Base-by-base conservation (phyloP, 805 yeast genomes). In the Candida golubevii region DNA sequence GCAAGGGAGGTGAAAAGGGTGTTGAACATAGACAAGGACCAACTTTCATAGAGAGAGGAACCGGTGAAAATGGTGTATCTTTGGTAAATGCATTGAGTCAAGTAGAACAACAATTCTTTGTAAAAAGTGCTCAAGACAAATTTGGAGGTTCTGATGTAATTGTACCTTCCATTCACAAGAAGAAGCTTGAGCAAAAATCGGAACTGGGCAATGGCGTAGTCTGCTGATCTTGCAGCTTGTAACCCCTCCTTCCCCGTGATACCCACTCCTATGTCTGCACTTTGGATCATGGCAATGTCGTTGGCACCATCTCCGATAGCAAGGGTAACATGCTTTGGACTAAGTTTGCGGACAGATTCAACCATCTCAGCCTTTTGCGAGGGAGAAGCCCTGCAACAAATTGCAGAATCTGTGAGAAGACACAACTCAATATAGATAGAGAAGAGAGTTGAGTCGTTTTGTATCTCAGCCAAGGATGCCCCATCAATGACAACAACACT, bases 241-340 rank as follows among this genome's bases (percentile, higher is more conserved):
- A 93, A 69, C 1, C 99, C 99, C 66, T 93, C 99, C 55, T 85
- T 86, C 32, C 99, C 99, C 1, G 98, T 90, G 42, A 93, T 93
- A 27, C 99, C 99, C 50, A 93, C 79, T 27, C 99, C 99, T 44
- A 93, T 88, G 64, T 93, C 98, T 0, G 99, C 99, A 58, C 95
- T 85, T 67, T 93, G 97, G 49, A 93, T 93, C 99, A 93, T 93
- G 1, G 99, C 98, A 60, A 93, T 90, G 65, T 93, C 99, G 61
- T 93, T 93, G 2, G 99, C 99, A 51, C 99, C 99, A 67, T 93
- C 99, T 7, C 99, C 99, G 60, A 93, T 86, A 0, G 99, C 99
- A 49, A 93, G 72, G 0, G 97, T 88, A 6, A 93, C 97, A 34
- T 86, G 75, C 1, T 67, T 66, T 39, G 75, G 81, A 55, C 84